Conservation (phyloP, 768 basidiomycete genomes). For the Kondoa subrosea region DNA sequence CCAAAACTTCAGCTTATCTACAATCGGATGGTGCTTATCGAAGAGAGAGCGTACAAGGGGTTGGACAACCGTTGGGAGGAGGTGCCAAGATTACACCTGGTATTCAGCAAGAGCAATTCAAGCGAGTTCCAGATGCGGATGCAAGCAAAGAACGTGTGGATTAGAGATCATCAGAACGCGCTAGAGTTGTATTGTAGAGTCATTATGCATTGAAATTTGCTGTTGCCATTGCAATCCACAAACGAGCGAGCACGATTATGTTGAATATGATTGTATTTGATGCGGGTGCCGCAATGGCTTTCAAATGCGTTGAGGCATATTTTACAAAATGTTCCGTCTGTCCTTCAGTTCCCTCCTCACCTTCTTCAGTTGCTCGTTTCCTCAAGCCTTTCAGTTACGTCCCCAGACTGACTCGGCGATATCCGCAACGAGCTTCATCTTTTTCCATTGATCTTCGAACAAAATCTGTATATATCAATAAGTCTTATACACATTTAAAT, state of each 20-base stretch:
- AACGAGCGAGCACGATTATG: too few relatives aligned
- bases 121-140: background rate
- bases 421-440: conserved; percentile 13
- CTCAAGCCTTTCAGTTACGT: too few relatives aligned
- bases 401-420: background rate
- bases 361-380: too few relatives aligned
- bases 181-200: too few relatives aligned
- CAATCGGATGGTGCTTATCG: background rate
- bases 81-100: background rate
- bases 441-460: conserved; percentile 18
- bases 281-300: too few relatives aligned
- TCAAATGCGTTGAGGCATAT: too few relatives aligned
- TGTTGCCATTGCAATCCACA: too few relatives aligned
- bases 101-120: background rate
- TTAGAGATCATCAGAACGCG: too few relatives aligned
- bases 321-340: too few relatives aligned
- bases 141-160: background rate
- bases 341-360: too few relatives aligned
- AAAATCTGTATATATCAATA: conserved; percentile 9
- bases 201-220: too few relatives aligned
- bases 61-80: background rate
- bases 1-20: background rate
- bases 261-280: too few relatives aligned
- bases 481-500: background rate
- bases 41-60: background rate